Conservation (phyloP, 345 rosid genomes). For the Cochlearia excelsa region DNA sequence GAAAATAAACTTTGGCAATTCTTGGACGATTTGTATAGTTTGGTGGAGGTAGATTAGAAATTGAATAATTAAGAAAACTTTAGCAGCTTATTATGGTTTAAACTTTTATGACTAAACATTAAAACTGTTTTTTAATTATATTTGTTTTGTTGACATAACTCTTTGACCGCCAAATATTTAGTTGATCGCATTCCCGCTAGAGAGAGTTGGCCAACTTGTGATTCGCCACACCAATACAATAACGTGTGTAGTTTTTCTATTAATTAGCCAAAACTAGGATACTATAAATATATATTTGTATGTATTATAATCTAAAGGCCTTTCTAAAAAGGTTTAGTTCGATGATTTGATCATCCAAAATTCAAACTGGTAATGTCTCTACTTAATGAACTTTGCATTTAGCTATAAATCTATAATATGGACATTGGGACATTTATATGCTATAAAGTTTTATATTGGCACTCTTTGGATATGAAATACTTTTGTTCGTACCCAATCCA, state of each 20-base stretch:
- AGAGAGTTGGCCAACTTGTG: slow-evolving; percentile 17
- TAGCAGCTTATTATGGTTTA: neutral
- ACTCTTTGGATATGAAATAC: no score
- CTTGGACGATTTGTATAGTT: slow-evolving; percentile 18
- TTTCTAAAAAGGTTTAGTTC: no score
- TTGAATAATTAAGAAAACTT: neutral
- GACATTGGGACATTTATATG: no score
- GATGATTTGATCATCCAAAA: no score
- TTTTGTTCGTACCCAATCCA: no score
- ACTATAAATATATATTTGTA: no score
- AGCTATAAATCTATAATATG: no score
- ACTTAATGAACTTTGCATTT: no score
- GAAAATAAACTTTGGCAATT: neutral
- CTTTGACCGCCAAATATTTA: slow-evolving; percentile 19
- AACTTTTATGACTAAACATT: neutral
- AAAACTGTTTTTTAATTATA: neutral
- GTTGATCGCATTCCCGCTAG: slow-evolving; percentile 10
- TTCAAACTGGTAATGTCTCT: no score
- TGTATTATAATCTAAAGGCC: no score
- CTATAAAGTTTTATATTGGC: no score
- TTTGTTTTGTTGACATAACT: slow-evolving; percentile 22
- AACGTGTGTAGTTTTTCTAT: neutral
- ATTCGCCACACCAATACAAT: slow-evolving; percentile 1
- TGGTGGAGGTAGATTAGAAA: slow-evolving; percentile 32
- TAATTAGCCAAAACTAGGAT: no score